Evolutionary conservation across 306 rosid genomes (phyloP), one percentile per base, ranked within the genome.

Genomic region (Gastrolobium villosum): DNA sequence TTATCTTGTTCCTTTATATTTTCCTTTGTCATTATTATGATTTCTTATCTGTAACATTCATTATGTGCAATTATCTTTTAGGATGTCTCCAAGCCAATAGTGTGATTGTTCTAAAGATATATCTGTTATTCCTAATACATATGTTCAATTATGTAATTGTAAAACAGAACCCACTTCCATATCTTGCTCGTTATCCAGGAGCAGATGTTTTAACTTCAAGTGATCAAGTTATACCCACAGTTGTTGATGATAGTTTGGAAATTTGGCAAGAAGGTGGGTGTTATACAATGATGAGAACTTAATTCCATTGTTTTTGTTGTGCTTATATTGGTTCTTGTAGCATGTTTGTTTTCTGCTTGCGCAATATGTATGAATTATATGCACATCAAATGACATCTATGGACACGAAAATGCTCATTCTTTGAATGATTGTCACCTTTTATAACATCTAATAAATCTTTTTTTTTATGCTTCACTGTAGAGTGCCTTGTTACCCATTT

Each of bases 121-220:
- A 26, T n/a, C n/a, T 72, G 31, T 65, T 45, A 53, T 79, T 67
- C 60, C 82, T 76, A 54, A 81, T 62, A 60, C 52, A 68, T 26
- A 20, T 54, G 57, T 82, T 63, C 63, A 74, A 68, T 80, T 50
- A 8, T 85, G 44, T 77, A 74, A 62, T 84, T 78, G 57, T 88
- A 79, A 65, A 65, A 84, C 98, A 95, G 99, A 85, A 95, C 72
- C 99, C 99, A 2, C 97, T 95, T 82, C 99, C 97, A 49, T 95
- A 89, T 84, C 93, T 95, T 79, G 92, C 97, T 81, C 98, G 93
- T 30, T 91, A 87, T 84, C 97, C 97, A 10, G 90, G 15, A 54
- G 98, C 99, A 77, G 99, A 92, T 86, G 88, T 93, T 88, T 89
- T 95, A 75, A 93, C 98, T 75, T 93, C 99, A 39, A 92, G 90